phyloP scores from a whole-genome alignment of 495 filamentous ascomycete species.

The Penicillium diatomitis region DNA sequence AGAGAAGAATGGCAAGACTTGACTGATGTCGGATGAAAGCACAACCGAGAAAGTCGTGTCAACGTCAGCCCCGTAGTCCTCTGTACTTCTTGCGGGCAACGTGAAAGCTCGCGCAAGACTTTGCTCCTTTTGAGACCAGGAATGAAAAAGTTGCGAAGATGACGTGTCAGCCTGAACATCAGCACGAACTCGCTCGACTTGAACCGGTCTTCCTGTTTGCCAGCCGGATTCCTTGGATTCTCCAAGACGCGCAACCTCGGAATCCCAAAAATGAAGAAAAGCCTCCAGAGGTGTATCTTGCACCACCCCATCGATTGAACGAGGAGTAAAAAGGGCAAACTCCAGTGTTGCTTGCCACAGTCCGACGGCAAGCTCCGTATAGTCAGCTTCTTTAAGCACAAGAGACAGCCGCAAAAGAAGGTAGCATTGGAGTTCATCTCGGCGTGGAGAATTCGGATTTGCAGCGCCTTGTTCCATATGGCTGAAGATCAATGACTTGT shows the following conservation, averaged over 20 bases:
- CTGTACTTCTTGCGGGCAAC: slow-evolving; percentile 56
- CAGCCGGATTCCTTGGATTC: slow-evolving; percentile 66
- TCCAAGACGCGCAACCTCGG: slow-evolving; percentile 70
- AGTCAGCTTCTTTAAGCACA: slow-evolving; percentile 72
- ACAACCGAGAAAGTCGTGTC: slow-evolving; percentile 75
- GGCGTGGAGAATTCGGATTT: slow-evolving; percentile 11
- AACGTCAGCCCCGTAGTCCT: slow-evolving; percentile 45
- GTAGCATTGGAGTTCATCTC: slow-evolving; percentile 51
- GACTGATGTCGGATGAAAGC: slow-evolving; percentile 65
- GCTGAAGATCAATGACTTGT: slow-evolving; percentile 46
- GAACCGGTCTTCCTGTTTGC: slow-evolving; percentile 23
- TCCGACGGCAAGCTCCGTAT: slow-evolving; percentile 64
- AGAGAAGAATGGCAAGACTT: slow-evolving; percentile 49
- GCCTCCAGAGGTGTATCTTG: slow-evolving; percentile 20
- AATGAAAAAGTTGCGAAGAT: slow-evolving; percentile 21
- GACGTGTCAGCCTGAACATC: slow-evolving; percentile 13
- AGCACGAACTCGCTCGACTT: background rate
- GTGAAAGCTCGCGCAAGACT: slow-evolving; percentile 34
- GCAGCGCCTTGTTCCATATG: slow-evolving; percentile 44
- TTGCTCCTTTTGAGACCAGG: slow-evolving; percentile 57
- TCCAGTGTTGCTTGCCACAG: slow-evolving; percentile 82
- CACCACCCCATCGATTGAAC: slow-evolving; percentile 3
- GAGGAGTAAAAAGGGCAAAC: slow-evolving; percentile 46
- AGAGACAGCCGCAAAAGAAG: slow-evolving; percentile 64
- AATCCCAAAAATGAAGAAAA: slow-evolving; percentile 78